These are phyloP conservation scores for Cercis canadensis DNA, from an alignment of 306 rosid species.

Conservation along the genomic window DNA sequence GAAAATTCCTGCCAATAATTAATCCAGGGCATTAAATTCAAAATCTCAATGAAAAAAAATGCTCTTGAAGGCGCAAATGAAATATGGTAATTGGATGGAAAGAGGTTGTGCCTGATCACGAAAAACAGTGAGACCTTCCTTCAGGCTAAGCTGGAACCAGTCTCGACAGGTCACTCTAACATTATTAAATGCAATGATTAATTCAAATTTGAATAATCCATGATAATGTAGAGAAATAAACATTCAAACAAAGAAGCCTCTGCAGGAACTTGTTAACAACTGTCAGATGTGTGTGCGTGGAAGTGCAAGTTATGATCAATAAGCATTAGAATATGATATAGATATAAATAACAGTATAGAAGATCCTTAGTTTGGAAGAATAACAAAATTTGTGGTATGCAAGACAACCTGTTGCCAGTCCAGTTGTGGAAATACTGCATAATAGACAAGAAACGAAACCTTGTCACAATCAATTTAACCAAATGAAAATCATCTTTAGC, in stretches of 20 bases:
- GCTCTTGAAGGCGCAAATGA: slow-evolving; percentile 23
- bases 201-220: slow-evolving; percentile 29
- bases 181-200: slow-evolving; percentile 39
- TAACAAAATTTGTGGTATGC: slow-evolving; percentile 11
- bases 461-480: slow-evolving; percentile 32
- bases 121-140: slow-evolving; percentile 98
- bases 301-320: slow-evolving; percentile 21
- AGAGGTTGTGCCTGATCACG: slow-evolving; percentile 80
- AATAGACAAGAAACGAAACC: slow-evolving; percentile 36
- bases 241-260: slow-evolving; percentile 21
- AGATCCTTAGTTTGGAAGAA: slow-evolving; percentile 28
- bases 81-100: slow-evolving; percentile 10
- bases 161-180: slow-evolving; percentile 98
- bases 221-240: neutral
- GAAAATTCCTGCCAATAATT: slow-evolving; percentile 80
- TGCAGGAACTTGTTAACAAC: slow-evolving; percentile 4
- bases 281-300: slow-evolving; percentile 5
- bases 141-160: slow-evolving; percentile 99
- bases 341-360: slow-evolving; percentile 22
- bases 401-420: slow-evolving; percentile 96
- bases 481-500: slow-evolving; percentile 26
- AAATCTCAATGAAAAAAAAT: slow-evolving; percentile 13
- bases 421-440: slow-evolving; percentile 99
- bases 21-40: slow-evolving; percentile 25
- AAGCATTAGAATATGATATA: slow-evolving; percentile 22